Evolutionary conservation across 345 rosid genomes (phyloP).

Genomic region (Eucalyptus curtisii): DNA sequence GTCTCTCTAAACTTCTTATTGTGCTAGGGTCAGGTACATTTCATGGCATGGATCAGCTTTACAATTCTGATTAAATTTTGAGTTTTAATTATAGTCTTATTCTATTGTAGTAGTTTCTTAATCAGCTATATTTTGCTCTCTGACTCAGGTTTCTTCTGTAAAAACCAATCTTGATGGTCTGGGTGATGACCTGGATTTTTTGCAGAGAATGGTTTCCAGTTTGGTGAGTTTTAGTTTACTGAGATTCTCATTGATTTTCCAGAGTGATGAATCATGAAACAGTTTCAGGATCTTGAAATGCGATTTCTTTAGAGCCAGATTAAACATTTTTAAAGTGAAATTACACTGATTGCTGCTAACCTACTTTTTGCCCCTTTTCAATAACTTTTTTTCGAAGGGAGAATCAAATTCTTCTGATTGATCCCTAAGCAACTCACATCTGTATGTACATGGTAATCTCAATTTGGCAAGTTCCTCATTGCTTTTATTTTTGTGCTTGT

Average conservation of each 20-base stretch:
- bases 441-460: neutral
- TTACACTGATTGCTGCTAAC: neutral
- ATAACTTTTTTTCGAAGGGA: neutral
- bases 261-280: neutral
- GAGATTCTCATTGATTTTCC: neutral
- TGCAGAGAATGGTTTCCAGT: constrained; percentile 50
- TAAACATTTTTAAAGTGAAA: neutral
- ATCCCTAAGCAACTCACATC: neutral
- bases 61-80: neutral
- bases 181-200: constrained; percentile 43
- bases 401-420: neutral
- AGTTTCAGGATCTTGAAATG: neutral
- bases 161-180: constrained; percentile 43
- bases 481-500: neutral
- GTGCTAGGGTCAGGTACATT: neutral
- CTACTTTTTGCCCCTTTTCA: neutral
- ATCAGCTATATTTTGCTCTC: neutral
- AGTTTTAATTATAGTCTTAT: neutral
- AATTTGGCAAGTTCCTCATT: neutral
- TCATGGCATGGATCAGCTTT: neutral
- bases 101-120: neutral
- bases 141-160: constrained; percentile 58
- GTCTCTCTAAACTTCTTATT: neutral
- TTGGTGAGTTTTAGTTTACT: constrained; percentile 34
- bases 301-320: neutral